A percentile compares a stretch with the other conserved stretches of the same genome.
phyloP scores from a whole-genome alignment of 2,329 filamentous ascomycete species.

The Drechslerella coelobrocha region DNA sequence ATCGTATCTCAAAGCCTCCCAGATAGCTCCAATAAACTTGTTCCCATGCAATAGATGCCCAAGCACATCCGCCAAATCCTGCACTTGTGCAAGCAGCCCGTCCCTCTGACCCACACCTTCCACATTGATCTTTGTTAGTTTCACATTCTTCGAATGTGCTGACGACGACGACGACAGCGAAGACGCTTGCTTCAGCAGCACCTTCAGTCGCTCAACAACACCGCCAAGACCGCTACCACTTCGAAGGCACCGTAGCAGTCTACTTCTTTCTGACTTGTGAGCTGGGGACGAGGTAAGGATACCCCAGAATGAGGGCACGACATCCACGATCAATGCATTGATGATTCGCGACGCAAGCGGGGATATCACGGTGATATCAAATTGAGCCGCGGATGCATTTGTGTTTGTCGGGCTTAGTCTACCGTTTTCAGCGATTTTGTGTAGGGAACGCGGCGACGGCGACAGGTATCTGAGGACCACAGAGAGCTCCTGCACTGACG shows the following conservation, averaged over 20 bases:
- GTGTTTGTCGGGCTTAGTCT: conserved; percentile 21
- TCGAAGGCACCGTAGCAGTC: conserved; percentile 70
- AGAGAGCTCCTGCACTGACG: conserved; percentile 33
- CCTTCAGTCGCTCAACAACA: conserved; percentile 72
- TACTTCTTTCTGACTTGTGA: conserved; percentile 60
- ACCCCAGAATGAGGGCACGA: conserved; percentile 82
- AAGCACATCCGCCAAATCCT: conserved; percentile 60
- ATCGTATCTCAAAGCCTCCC: conserved; percentile 55
- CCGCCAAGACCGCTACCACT: conserved; percentile 81
- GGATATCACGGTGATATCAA: conserved; percentile 34
- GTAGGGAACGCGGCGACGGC: neutral
- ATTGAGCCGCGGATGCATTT: conserved; percentile 6
- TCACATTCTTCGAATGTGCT: conserved; percentile 33
- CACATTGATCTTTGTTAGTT: conserved; percentile 25
- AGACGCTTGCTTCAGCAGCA: conserved; percentile 63
- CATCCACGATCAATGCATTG: conserved; percentile 74
- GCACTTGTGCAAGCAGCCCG: conserved; percentile 57
- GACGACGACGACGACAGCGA: conserved; percentile 59
- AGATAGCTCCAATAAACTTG: conserved; percentile 50
- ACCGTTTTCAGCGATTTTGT: neutral
- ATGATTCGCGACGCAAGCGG: conserved; percentile 67
- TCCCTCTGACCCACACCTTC: conserved; percentile 54
- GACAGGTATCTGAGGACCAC: conserved; percentile 19
- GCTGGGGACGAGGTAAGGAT: conserved; percentile 60
- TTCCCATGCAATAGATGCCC: conserved; percentile 50